phyloP scores from a whole-genome alignment of 495 filamentous ascomycete species.

The Aspergillus indologenus region DNA sequence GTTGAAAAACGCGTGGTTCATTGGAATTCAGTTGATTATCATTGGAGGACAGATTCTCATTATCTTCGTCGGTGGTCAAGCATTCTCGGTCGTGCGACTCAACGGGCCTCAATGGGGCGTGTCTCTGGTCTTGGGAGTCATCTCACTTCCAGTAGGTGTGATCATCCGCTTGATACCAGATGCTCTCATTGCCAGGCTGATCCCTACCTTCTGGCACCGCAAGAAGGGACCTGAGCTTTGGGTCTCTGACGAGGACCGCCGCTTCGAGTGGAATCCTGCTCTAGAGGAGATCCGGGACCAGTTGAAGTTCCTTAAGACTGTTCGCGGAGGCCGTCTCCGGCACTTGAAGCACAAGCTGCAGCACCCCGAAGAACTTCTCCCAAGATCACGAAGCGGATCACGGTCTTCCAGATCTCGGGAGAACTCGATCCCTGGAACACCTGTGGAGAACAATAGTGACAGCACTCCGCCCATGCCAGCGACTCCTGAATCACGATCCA shows the following conservation, averaged over 20 bases:
- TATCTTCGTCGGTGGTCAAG: slow-evolving; percentile 69
- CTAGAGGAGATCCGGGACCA: slow-evolving; percentile 73
- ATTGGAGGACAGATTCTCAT: slow-evolving; percentile 78
- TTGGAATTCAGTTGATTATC: slow-evolving; percentile 78
- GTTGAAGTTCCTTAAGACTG: slow-evolving; percentile 69
- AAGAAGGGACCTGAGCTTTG: slow-evolving; percentile 49
- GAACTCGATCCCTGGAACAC: slow-evolving; percentile 69
- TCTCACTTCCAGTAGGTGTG: slow-evolving; percentile 70
- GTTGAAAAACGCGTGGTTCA: slow-evolving; percentile 74
- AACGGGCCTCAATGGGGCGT: slow-evolving; percentile 71
- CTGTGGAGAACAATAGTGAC: slow-evolving; percentile 48
- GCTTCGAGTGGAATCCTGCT: slow-evolving; percentile 61
- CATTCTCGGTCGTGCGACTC: slow-evolving; percentile 61
- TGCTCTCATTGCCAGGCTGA: slow-evolving; percentile 51
- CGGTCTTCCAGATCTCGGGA: slow-evolving; percentile 72
- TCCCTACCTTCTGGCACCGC: slow-evolving; percentile 51
- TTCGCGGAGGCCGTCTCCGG: slow-evolving; percentile 80
- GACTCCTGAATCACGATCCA: slow-evolving; percentile 70
- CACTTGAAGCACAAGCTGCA: slow-evolving; percentile 80
- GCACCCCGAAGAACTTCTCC: slow-evolving; percentile 72
- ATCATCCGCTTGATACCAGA: slow-evolving; percentile 76
- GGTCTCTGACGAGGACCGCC: slow-evolving; percentile 73
- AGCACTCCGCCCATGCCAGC: slow-evolving; percentile 51
- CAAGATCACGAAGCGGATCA: slow-evolving; percentile 69
- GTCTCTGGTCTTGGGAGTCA: slow-evolving; percentile 64